phyloP scores from a whole-genome alignment of 495 filamentous ascomycete genomes.

The Hypoxylon rickii region DNA sequence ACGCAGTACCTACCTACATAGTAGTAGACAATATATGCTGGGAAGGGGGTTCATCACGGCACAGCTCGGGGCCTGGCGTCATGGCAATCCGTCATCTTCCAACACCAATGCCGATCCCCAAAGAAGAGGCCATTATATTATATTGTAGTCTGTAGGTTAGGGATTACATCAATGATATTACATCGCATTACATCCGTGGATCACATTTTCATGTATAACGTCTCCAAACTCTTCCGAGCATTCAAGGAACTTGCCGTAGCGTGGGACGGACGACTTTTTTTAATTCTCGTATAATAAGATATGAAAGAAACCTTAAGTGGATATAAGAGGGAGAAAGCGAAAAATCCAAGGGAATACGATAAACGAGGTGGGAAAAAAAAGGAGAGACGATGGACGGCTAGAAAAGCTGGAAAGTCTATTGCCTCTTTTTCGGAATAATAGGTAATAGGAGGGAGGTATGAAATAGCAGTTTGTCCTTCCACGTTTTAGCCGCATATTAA shows the following conservation, averaged over 20 bases:
- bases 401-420: background rate
- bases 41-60: conserved; percentile 17
- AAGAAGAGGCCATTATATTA: background rate
- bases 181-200: background rate
- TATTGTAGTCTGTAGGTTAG: background rate
- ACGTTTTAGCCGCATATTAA: conserved; percentile 36
- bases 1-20: background rate
- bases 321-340: background rate
- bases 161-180: too few species aligned
- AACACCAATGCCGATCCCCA: conserved; percentile 15
- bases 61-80: conserved; percentile 14
- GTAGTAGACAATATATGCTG: too few species aligned
- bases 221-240: background rate
- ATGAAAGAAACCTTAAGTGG: background rate
- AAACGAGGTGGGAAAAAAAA: too few species aligned
- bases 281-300: background rate
- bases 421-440: conserved; percentile 18
- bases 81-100: conserved; percentile 17
- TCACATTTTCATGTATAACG: background rate
- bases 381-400: too few species aligned
- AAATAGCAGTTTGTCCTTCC: background rate
- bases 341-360: too few species aligned
- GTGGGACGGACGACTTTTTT: background rate
- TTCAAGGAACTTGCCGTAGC: background rate
- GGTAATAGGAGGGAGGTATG: conserved; percentile 6